A percentile compares a stretch with the other conserved stretches of the same genome.
phyloP scores from a whole-genome alignment of 1,139 yeast genomes.

The Spathaspora sp. region DNA sequence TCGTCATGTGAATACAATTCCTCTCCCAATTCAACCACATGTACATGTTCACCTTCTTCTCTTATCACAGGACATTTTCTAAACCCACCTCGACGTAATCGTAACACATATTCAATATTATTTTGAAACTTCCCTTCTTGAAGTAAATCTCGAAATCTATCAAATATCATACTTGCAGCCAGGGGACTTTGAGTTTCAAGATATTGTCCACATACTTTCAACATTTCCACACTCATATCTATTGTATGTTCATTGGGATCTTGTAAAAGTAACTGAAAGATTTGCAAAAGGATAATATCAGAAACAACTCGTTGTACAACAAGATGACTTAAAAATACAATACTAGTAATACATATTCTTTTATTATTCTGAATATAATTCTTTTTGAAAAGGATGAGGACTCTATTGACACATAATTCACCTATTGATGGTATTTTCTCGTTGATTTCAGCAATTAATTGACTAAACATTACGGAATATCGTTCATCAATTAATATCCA shows the following conservation, averaged over 20 bases:
- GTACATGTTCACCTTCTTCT: slow-evolving; percentile 21
- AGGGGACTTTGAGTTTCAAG: slow-evolving; percentile 22
- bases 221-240: slow-evolving; percentile 23
- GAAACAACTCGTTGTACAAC: slow-evolving; percentile 65
- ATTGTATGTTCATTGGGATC: slow-evolving; percentile 50
- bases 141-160: slow-evolving; percentile 57
- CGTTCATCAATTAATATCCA: slow-evolving; percentile 42
- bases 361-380: slow-evolving; percentile 52
- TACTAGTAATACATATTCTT: slow-evolving; percentile 38
- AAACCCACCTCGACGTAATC: background rate
- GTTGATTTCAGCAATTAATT: slow-evolving; percentile 60
- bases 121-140: slow-evolving; percentile 47
- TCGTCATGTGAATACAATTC: slow-evolving; percentile 43
- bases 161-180: slow-evolving; percentile 52
- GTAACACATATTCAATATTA: background rate
- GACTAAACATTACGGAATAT: slow-evolving; percentile 54
- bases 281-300: slow-evolving; percentile 63
- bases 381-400: slow-evolving; percentile 60
- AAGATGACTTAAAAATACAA: slow-evolving; percentile 59
- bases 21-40: slow-evolving; percentile 54
- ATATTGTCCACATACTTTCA: slow-evolving; percentile 24
- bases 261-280: slow-evolving; percentile 56
- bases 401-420: slow-evolving; percentile 50
- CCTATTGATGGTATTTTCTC: slow-evolving; percentile 74
- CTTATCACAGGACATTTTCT: background rate